Percentiles rank a stretch among this genome's conserved stretches.
phyloP scores from a whole-genome alignment of 2,329 filamentous ascomycete genomes.

The Talaromyces sp. region DNA sequence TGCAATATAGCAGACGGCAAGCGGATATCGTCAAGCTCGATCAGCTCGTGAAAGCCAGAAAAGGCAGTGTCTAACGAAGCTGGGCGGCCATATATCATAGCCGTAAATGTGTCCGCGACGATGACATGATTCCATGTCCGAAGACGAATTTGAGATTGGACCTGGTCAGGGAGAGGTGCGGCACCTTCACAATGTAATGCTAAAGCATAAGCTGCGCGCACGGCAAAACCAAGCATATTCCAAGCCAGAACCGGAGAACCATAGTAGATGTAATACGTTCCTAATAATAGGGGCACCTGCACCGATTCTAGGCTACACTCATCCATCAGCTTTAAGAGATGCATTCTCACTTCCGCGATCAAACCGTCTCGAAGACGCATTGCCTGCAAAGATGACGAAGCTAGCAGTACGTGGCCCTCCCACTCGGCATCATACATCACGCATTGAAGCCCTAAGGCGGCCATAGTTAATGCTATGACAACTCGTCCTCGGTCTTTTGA shows the following conservation, averaged over 20 bases:
- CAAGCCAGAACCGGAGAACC: neutral
- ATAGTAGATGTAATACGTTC: slow-evolving; percentile 1
- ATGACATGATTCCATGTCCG: neutral
- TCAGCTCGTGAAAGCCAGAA: neutral
- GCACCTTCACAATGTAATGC: neutral
- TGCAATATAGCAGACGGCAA: neutral
- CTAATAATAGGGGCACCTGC: neutral
- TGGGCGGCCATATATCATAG: neutral
- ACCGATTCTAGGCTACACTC: neutral
- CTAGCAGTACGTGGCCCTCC: neutral
- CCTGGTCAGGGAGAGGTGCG: neutral
- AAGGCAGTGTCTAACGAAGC: neutral
- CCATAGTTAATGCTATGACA: neutral
- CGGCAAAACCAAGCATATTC: neutral
- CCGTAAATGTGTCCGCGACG: neutral
- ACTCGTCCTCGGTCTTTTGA: neutral
- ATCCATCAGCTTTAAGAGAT: neutral
- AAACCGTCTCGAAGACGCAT: neutral
- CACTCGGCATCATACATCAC: neutral
- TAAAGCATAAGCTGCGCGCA: slow-evolving; percentile 1
- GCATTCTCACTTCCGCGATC: neutral
- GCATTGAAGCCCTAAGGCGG: neutral
- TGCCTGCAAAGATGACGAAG: neutral
- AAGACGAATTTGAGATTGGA: neutral
- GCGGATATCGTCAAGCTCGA: neutral